Conservation (phyloP, 2,329 filamentous ascomycete genomes). For the Exophiala lecanii-corni region DNA sequence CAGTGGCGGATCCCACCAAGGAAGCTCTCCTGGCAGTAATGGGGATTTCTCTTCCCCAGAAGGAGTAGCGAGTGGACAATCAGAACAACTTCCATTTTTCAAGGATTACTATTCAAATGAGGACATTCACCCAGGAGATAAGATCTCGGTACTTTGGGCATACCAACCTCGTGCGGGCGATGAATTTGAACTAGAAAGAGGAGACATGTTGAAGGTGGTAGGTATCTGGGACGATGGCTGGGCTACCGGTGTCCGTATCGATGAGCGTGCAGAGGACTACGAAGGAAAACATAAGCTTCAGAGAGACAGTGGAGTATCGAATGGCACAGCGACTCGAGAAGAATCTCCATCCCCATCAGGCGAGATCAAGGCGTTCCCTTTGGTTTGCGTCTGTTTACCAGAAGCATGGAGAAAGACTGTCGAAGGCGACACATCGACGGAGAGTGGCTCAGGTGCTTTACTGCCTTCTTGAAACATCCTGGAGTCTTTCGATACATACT, state of each 20-base stretch:
- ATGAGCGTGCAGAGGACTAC: slow-evolving; percentile 84
- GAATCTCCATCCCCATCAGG: slow-evolving; percentile 62
- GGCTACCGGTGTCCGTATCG: slow-evolving; percentile 85
- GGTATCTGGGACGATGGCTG: slow-evolving; percentile 99
- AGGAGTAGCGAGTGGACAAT: slow-evolving; percentile 80
- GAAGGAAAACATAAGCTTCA: slow-evolving; percentile 70
- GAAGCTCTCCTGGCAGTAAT: slow-evolving; percentile 68
- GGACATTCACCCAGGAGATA: slow-evolving; percentile 87
- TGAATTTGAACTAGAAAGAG: slow-evolving; percentile 87
- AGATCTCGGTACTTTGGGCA: slow-evolving; percentile 89
- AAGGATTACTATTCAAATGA: slow-evolving; percentile 98
- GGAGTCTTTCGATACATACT: no score
- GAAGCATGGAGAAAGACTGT: slow-evolving; percentile 97
- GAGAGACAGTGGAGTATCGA: slow-evolving; percentile 89
- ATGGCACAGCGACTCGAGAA: slow-evolving; percentile 60
- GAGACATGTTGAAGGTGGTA: slow-evolving; percentile 96
- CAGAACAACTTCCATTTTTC: slow-evolving; percentile 92
- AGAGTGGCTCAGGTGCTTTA: slow-evolving; percentile 48
- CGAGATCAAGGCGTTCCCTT: slow-evolving; percentile 95
- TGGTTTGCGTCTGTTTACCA: slow-evolving; percentile 92
- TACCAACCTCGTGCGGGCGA: slow-evolving; percentile 92
- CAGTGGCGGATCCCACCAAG: slow-evolving; percentile 78
- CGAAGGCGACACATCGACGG: slow-evolving; percentile 74
- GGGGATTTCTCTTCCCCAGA: slow-evolving; percentile 78
- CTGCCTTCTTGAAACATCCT: neutral